phyloP scores from a whole-genome alignment of 495 filamentous ascomycete species.

The Penicillium diatomitis region DNA sequence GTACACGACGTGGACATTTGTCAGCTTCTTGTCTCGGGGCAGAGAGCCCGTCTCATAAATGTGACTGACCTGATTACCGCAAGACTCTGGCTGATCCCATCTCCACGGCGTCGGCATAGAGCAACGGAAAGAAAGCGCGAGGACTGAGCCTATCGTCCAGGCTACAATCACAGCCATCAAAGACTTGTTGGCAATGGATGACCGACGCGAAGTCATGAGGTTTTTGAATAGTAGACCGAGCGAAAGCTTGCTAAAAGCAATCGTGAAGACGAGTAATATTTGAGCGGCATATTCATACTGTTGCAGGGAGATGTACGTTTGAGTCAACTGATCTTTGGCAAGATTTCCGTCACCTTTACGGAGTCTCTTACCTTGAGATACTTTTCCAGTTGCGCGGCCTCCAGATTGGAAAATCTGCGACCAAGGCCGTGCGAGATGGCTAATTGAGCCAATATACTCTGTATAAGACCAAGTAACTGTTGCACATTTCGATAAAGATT shows the following conservation, averaged over 20 bases:
- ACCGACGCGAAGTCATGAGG: slow-evolving; percentile 11
- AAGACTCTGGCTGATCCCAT: slow-evolving; percentile 5
- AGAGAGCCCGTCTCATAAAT: neutral
- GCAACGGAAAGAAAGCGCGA: slow-evolving; percentile 17
- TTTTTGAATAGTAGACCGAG: slow-evolving; percentile 16
- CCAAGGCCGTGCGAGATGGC: slow-evolving; percentile 21
- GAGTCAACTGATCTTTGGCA: too few relatives aligned
- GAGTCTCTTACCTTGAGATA: slow-evolving; percentile 13
- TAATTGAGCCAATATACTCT: slow-evolving; percentile 19
- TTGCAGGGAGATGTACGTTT: too few relatives aligned
- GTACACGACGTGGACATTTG: neutral
- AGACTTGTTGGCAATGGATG: slow-evolving; percentile 4
- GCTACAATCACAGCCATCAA: slow-evolving; percentile 15
- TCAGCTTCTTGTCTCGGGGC: neutral
- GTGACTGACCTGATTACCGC: slow-evolving; percentile 12
- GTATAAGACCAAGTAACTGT: slow-evolving; percentile 15
- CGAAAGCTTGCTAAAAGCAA: slow-evolving; percentile 18
- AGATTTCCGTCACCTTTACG: too few relatives aligned
- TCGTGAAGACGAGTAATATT: slow-evolving; percentile 15
- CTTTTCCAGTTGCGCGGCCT: neutral
- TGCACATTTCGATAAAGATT: neutral
- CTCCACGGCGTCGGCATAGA: slow-evolving; percentile 18
- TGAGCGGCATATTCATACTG: slow-evolving; percentile 24
- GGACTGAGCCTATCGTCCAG: slow-evolving; percentile 17
- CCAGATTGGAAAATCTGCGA: slow-evolving; percentile 8